Evolutionary conservation across 2,329 filamentous ascomycete species (phyloP).

Genomic region (Aspergillus aculeatus): DNA sequence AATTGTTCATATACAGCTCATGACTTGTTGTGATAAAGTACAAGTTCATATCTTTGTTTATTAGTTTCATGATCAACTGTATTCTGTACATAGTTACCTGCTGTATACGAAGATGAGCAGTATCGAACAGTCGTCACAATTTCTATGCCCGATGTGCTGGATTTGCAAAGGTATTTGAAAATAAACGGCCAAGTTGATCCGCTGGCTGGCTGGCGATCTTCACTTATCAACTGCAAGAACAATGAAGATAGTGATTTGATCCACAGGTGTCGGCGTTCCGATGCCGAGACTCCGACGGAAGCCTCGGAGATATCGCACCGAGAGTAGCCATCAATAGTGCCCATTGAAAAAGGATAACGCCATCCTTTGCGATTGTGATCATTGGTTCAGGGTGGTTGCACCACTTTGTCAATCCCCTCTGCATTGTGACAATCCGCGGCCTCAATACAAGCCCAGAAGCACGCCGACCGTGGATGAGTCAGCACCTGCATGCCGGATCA

Average conservation of each 20-base stretch:
- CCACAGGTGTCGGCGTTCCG: not conserved
- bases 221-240: not conserved
- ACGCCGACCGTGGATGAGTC: not conserved
- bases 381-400: not conserved
- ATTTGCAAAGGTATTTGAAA: no score
- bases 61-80: not conserved
- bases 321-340: not conserved
- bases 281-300: not conserved
- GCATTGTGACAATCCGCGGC: not conserved
- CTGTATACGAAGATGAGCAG: no score
- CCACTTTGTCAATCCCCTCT: not conserved
- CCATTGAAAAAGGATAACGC: not conserved
- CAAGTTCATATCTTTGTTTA: not conserved
- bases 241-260: not conserved
- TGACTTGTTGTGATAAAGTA: not conserved
- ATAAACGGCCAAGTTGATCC: not conserved
- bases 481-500: slow-evolving; percentile 9
- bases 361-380: not conserved
- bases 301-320: not conserved
- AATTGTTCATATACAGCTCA: not conserved
- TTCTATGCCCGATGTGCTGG: no score
- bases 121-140: no score
- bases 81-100: not conserved
- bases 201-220: not conserved
- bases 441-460: not conserved